phyloP scores from a whole-genome alignment of 2,329 filamentous ascomycete species.

The Sporothrix curviconia region DNA sequence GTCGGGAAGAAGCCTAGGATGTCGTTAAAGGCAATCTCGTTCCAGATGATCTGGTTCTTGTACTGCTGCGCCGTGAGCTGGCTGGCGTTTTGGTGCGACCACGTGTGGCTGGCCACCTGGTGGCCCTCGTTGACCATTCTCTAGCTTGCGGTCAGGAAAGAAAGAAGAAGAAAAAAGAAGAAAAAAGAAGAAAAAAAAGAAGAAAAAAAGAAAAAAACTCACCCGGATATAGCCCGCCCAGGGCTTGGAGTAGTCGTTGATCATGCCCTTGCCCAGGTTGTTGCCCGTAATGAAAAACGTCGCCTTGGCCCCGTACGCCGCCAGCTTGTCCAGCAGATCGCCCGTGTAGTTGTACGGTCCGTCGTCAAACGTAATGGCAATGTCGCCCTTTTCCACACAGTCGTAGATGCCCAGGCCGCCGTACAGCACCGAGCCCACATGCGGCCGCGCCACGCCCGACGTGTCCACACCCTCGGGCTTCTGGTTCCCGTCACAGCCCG shows the following conservation, averaged over 20 bases:
- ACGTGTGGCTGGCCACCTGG: conserved; percentile 43
- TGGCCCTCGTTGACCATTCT: conserved; percentile 40
- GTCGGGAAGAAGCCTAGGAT: conserved; percentile 40
- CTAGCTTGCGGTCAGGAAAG: conserved; percentile 25
- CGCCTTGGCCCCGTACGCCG: conserved; percentile 52
- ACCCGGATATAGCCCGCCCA: conserved; percentile 41
- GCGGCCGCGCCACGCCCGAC: conserved; percentile 42
- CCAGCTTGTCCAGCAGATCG: conserved; percentile 55
- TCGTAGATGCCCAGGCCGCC: conserved; percentile 51
- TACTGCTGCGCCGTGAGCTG: conserved; percentile 29
- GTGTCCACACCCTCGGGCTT: conserved; percentile 51
- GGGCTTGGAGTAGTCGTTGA: conserved; percentile 42
- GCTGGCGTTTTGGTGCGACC: conserved; percentile 38
- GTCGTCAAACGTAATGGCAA: conserved; percentile 63
- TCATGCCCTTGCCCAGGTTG: conserved; percentile 49
- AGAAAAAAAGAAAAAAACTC: background rate
- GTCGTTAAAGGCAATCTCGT: conserved; percentile 39
- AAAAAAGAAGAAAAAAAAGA: background rate
- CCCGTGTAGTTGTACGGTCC: conserved; percentile 56
- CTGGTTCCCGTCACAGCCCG: conserved; percentile 53
- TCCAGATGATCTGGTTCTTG: conserved; percentile 35
- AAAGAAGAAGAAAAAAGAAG: background rate
- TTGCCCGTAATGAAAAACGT: conserved; percentile 62
- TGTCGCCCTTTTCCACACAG: conserved; percentile 49
- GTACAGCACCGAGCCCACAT: conserved; percentile 48